These are phyloP conservation scores for Pestalotiopsis sp. DNA, from an alignment of 2,329 filamentous ascomycete species.

Conservation along the genomic window DNA sequence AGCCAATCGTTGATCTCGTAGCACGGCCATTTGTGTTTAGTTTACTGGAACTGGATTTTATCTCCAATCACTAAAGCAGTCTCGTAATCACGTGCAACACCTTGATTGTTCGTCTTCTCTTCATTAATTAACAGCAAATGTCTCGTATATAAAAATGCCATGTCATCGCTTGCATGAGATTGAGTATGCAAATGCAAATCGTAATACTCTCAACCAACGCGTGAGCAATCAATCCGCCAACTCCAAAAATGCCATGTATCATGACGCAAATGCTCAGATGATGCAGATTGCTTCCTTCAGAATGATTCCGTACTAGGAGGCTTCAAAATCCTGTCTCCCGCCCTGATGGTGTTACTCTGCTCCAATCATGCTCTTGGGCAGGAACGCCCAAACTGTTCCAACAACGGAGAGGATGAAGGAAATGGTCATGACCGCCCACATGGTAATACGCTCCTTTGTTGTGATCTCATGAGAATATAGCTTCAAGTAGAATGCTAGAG, in stretches of 20 bases:
- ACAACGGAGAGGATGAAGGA: conserved; percentile 72
- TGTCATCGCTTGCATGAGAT: background rate
- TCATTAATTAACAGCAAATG: background rate
- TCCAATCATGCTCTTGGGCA: conserved; percentile 76
- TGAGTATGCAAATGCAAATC: background rate
- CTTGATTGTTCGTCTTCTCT: too few species aligned
- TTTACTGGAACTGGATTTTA: too few species aligned
- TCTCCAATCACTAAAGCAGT: too few species aligned
- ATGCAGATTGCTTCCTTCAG: background rate
- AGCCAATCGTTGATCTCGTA: too few species aligned
- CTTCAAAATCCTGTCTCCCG: background rate
- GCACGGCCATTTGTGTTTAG: too few species aligned
- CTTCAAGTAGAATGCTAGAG: conserved; percentile 86
- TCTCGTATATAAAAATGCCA: background rate
- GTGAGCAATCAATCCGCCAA: background rate
- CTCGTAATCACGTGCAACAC: too few species aligned
- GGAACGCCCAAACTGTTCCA: conserved; percentile 85
- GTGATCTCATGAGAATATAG: conserved; percentile 78
- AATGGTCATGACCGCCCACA: conserved; percentile 70
- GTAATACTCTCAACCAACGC: background rate
- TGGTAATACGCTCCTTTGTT: conserved; percentile 62
- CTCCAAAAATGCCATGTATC: background rate
- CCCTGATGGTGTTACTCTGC: background rate
- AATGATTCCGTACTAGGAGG: background rate
- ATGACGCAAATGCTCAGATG: background rate